Base-by-base conservation (phyloP, 2,329 filamentous ascomycete species). In the Coniochaeta ligniaria region DNA sequence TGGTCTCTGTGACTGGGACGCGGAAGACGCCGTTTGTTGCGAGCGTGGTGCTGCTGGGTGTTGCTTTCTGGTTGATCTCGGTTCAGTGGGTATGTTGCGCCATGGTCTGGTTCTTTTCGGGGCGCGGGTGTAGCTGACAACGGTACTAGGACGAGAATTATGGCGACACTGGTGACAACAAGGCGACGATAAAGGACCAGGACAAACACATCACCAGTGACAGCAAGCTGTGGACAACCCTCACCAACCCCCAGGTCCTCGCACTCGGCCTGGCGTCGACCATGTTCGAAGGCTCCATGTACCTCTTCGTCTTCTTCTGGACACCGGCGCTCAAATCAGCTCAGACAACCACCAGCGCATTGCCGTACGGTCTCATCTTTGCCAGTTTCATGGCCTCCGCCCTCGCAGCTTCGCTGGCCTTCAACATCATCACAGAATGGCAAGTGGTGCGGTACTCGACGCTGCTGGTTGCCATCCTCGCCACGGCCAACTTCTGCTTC, bases 271-370 rank as follows among this genome's bases (percentile, higher is more conserved):
- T 85, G 41, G 76, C 79, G 3, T 81, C 81, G 4, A 83, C 78
- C 61, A 78, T 84, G 67, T 85, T 86, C 66, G 84, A 87, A 70
- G 83, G 83, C 24, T 78, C 81, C 28, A 83, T 86, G 75, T 86
- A 86, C 66, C 75, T 87, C 12, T 86, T 86, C 66, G 80, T 87
- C 60, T 86, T 85, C 70, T 85, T 84, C 73, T 86, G 83, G 79
- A 81, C 82, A 0, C 79, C 82, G 1, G 78, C 82, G 3, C 71
- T 87, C 20, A 79, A 75, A 61, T 72, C 74, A 16, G 72, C 75
- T 12, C 74, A 75, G 47, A 65, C 67, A 17, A 64, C 68, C 2
- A 50, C 66, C 4, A 69, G 66, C 26, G 16, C 26, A 8, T 63
- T 70, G 8, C 72, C 73, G 1, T 79, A 82, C 41, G 81, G 81